Evolutionary conservation across 768 basidiomycete species (phyloP).

Genomic region (Rhizopogon roseolus): DNA sequence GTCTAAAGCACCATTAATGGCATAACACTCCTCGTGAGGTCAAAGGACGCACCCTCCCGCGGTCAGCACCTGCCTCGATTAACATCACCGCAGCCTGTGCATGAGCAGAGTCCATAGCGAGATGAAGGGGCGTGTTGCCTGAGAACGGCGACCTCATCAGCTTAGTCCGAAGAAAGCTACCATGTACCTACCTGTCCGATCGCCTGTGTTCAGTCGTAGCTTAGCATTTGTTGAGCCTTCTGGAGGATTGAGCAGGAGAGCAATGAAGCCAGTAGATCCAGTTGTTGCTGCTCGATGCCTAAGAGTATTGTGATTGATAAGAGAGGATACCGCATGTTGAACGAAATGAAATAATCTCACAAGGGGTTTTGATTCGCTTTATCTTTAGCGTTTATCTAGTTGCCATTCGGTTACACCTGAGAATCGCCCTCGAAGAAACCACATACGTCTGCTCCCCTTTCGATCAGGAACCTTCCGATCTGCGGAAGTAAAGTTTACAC

Average conservation of each 20-base stretch:
- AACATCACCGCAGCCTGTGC: constrained; percentile 86
- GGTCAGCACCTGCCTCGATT: constrained; percentile 94
- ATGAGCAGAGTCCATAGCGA: constrained; percentile 95
- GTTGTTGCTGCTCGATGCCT: constrained; percentile 97
- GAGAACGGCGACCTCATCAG: constrained; percentile 8
- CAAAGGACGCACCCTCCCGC: constrained; percentile 61
- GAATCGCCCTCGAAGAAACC: constrained; percentile 21
- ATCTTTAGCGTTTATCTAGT: constrained; percentile 91
- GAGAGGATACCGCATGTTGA: background rate
- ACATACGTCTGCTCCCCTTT: constrained; percentile 88
- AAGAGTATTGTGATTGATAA: constrained; percentile 7
- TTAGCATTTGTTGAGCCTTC: constrained; percentile 54
- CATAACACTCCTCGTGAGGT: background rate
- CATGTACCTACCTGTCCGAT: constrained; percentile 58
- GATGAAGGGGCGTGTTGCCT: constrained; percentile 96
- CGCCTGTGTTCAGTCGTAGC: constrained; percentile 80
- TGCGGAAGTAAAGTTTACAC: constrained; percentile 33
- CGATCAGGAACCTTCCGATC: constrained; percentile 85
- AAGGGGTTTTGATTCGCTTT: constrained; percentile 89
- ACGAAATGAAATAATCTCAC: constrained; percentile 38
- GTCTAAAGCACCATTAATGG: constrained; percentile 37
- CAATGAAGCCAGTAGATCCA: constrained; percentile 86
- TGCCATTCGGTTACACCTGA: constrained; percentile 22
- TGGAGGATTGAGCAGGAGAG: constrained; percentile 81
- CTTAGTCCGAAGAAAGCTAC: background rate